Evolutionary conservation across 2,329 filamentous ascomycete species (phyloP), one percentile per base, ranked within the genome.

Genomic region (Metarhizium rileyi): DNA sequence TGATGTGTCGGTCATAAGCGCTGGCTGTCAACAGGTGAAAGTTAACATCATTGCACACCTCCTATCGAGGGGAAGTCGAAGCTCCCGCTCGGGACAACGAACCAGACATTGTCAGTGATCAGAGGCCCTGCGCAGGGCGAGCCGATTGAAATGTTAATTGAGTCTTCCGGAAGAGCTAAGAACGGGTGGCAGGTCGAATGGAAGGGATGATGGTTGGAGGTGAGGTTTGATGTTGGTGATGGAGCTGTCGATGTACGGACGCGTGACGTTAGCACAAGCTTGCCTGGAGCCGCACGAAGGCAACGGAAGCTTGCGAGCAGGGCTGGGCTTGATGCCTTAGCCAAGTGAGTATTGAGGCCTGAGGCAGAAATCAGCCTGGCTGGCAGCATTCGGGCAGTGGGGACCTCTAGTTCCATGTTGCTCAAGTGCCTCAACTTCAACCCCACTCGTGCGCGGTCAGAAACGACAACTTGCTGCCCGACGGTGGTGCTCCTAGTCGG

Each of bases 1-100:
- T 98, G 65, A 98, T 98, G 74, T 98, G 93, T 77, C 93, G 83
- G 74, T 98, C 93, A 74, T 94, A 97, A 66, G 89, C 90, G 72
- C 87, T 85, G 73, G 66, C 66, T 69, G 50, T 47, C 10, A 51
- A 52, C 44, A 50, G 52, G 59, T 18, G 8, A 23, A 49, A 44
- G 58, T 67, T 61, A 67, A 63, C n/a, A 9, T 28, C 36, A 35
- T 14, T 16, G 22, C 25, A 12, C 33, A 26, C 14, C 23, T 44
- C 42, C 18, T n/a, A 12, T 35, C 4, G 3, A 14, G 27, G 41
- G 40, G 16, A 20, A 28, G 25, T 22, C 25, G 18, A 18, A 43
- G 36, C 46, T 46, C 9, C 38, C 6, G 35, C 33, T 23, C 6
- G 38, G 38, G 36, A 16, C 14, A 14, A 65, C 71, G 50, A 60